Evolutionary conservation across 129 eudicot species (phyloP).

Genomic region (Tagetes patula): DNA sequence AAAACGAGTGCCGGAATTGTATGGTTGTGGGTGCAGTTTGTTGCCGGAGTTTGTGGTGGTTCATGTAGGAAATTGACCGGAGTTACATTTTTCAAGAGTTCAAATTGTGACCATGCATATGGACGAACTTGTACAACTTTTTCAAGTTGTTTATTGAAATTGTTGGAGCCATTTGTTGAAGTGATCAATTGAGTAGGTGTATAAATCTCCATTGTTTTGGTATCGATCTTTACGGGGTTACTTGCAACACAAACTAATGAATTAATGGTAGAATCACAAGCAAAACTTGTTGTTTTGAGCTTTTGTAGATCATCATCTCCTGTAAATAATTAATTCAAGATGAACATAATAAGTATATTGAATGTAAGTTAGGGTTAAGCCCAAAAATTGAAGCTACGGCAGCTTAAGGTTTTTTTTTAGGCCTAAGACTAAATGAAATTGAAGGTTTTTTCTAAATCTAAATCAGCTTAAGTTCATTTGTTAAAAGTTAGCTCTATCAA

Average conservation of each 20-base stretch:
- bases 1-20: constrained; percentile 51
- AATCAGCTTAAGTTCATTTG: too few species aligned
- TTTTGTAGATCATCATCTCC: constrained; percentile 44
- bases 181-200: constrained; percentile 3
- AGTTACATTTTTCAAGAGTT: constrained; percentile 26
- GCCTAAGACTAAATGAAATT: too few species aligned
- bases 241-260: constrained; percentile 47
- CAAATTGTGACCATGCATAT: constrained; percentile 31
- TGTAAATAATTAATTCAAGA: neutral
- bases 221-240: constrained; percentile 37
- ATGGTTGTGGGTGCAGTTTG: constrained; percentile 28
- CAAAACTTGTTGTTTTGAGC: constrained; percentile 51
- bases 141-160: neutral
- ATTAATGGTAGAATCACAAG: constrained; percentile 34
- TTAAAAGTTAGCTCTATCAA: too few species aligned
- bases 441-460: too few species aligned
- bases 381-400: too few species aligned
- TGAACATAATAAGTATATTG: too few species aligned
- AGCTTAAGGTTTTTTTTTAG: too few species aligned
- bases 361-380: too few species aligned
- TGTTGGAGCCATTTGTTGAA: neutral
- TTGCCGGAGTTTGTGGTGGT: constrained; percentile 20
- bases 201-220: constrained; percentile 38
- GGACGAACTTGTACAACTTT: constrained; percentile 25
- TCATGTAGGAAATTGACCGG: constrained; percentile 30